Evolutionary conservation across 2,329 filamentous ascomycete species (phyloP).

Genomic region (Aureobasidium sp.): DNA sequence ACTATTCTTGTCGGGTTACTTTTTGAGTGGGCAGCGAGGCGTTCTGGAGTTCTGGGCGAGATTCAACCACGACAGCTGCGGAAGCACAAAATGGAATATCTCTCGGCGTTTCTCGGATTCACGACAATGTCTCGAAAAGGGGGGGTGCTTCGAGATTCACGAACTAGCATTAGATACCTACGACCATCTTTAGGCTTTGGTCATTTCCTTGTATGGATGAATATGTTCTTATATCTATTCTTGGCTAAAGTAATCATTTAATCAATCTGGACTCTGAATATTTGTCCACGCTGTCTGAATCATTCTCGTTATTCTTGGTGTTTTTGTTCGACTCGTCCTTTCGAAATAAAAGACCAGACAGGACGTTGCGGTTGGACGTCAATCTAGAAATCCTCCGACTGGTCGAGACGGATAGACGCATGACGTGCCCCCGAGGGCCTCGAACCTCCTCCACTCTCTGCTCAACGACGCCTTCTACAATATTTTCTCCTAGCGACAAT

Average conservation of each 20-base stretch:
- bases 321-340: background rate
- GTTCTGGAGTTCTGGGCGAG: background rate
- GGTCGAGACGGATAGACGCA: background rate
- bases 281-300: background rate
- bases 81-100: background rate
- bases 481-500: background rate
- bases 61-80: background rate
- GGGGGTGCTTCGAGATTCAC: background rate
- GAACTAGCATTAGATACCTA: constrained; percentile 1
- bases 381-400: background rate
- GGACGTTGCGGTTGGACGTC: background rate
- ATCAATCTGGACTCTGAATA: background rate
- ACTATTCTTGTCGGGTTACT: background rate
- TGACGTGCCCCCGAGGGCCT: background rate
- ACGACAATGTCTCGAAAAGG: background rate
- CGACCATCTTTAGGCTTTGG: background rate
- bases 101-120: background rate
- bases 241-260: background rate
- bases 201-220: background rate
- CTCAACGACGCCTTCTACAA: background rate
- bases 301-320: background rate
- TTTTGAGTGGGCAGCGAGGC: background rate
- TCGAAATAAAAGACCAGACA: background rate
- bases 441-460: background rate
- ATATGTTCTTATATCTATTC: background rate